Base-by-base conservation (phyloP, 2,329 filamentous ascomycete genomes). In the Podosphaera leucotricha region DNA sequence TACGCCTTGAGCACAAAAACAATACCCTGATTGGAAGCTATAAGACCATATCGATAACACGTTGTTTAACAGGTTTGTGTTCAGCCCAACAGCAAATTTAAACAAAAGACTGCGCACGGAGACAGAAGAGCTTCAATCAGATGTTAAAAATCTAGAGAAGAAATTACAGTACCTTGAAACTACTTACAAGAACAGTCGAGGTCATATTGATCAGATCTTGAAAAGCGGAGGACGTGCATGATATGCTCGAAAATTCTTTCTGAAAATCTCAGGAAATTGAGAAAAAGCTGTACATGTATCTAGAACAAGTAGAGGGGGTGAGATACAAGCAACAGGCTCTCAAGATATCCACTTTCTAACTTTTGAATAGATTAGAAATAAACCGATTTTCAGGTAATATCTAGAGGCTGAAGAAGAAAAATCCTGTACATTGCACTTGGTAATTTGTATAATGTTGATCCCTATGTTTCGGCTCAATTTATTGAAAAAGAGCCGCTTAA, bases 161-260 rank as follows among this genome's bases (percentile, higher is more conserved):
- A 85, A 83, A 61, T 66, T 94, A 54, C 75, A 87, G 54, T 95
- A 94, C 58, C 68, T 95, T 38, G 87, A 95, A 65, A 92, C 84
- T 46, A 95, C 90, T 42, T 80, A 84, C 59, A 85, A 92, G 66
- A 98, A 95, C 57, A 93, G 85, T 62, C 77, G 80, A 53, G 77
- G 86, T 52, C 84, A 93, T 57, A 79, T 95, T 53, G 80, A 93
- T 59, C 80, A 85, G 61, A 87, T 95, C 58, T 70, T 95, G 56
- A 72, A 72, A 57, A 63, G 70, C 43, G 53, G 55, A 46, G 54
- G 55, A 41, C 38, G 21, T 20, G 21, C 21, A 6, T 41, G 38
- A 41, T 16, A 20, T 7, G 10, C 15, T 2, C 3, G 28, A 11
- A 33, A n/a, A 33, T 13, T 33, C 6, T 11, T 33, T 33, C 28